Evolutionary conservation across 441 rosid species (phyloP), one percentile per base, ranked within the genome.

Genomic region (Geranium incanum): DNA sequence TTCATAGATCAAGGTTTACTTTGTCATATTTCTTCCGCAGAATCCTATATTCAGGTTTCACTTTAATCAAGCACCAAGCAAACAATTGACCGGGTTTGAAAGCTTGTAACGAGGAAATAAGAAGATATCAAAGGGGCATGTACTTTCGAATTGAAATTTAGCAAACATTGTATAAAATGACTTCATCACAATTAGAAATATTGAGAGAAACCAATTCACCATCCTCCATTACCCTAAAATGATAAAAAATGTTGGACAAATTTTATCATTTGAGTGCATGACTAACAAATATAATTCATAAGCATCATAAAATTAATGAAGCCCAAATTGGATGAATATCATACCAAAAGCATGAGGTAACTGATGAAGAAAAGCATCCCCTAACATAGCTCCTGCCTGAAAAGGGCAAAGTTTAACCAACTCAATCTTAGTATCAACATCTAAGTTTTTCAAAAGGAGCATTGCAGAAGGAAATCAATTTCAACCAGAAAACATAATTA

Each of bases 301-400:
- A 41, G 16, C 68, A 55, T 70, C 5, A 66, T 21, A 28, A 70
- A 23, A 75, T 12, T 16, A 28, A 13, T 28, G 5, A 28, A 57
- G 39, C 18, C 11, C 12, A 52, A 21, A 69, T 67, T 41, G 70
- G 60, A 71, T 37, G 43, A 67, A 70, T 39, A 77, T 72, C 81
- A 76, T 92, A 95, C 99, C 99, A 86, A 95, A 95, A 72, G 99
- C 97, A 84, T 90, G 97, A 0, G 99, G 99, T 80, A 95, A 81
- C 74, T 94, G 98, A 80, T 94, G 98, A 83, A 94, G 98, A 81
- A 95, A 95, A 72, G 97, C 97, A 90, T 95, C 99, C 70, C 99
- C 99, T 69, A 95, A 75, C 97, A 95, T 95, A 67, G 99, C 97
- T 76, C 99, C 97, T 70, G 97, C 99, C 98, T 92, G 79, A 39